Evolutionary conservation across 345 rosid genomes (phyloP).

Genomic region (Eucalyptus sp.): DNA sequence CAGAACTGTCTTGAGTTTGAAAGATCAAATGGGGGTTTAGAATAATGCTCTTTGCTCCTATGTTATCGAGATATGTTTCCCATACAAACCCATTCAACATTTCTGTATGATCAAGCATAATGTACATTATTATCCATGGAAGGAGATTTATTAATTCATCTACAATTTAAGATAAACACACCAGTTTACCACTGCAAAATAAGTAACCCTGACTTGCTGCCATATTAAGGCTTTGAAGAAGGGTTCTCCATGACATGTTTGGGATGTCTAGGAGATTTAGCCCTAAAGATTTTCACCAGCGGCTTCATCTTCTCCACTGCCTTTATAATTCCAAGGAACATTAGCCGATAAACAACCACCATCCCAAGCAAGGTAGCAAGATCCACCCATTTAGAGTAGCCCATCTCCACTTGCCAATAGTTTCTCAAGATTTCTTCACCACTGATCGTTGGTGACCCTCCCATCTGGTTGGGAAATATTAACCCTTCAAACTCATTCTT

Average conservation of each 20-base stretch:
- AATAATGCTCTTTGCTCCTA: not conserved
- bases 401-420: not conserved
- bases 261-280: not conserved
- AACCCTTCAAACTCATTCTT: conserved; percentile 20
- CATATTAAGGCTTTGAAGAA: not conserved
- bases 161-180: not conserved
- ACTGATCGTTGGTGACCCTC: not conserved
- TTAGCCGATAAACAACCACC: not conserved
- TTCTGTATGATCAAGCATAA: not conserved
- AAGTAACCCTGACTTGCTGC: not conserved
- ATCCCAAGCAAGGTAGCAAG: not conserved
- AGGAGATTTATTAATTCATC: too few relatives aligned
- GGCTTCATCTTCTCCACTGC: not conserved
- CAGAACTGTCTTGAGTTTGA: not conserved
- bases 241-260: not conserved
- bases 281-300: not conserved
- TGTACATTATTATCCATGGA: too few relatives aligned
- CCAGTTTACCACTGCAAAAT: not conserved
- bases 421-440: conserved; percentile 11
- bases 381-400: not conserved
- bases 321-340: not conserved
- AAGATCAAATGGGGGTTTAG: not conserved
- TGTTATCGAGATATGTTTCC: not conserved
- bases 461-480: not conserved
- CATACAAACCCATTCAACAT: not conserved